Percentiles rank a stretch among this genome's conserved stretches.
Evolutionary conservation across 192 early-diverging fungal genomes (phyloP).

Genomic region (Coemansia reversa): DNA sequence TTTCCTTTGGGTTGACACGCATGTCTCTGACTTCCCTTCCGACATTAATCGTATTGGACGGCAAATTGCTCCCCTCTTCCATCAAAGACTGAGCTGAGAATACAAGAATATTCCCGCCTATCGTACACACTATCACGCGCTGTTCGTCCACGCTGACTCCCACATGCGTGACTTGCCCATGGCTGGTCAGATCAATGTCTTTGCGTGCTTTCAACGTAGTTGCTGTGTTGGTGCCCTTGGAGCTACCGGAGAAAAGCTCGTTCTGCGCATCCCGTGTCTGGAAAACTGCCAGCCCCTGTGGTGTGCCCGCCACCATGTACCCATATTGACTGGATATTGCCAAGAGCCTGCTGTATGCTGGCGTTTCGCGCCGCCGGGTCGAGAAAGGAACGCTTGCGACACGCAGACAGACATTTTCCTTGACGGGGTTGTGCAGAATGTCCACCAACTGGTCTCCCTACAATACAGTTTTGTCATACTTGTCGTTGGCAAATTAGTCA

Average conservation of each 20-base stretch:
- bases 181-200: constrained; percentile 26
- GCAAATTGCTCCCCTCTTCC: constrained; percentile 29
- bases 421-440: constrained; percentile 41
- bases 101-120: constrained; percentile 15
- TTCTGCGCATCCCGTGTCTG: constrained; percentile 40
- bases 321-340: constrained; percentile 65
- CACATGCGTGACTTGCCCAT: constrained; percentile 48
- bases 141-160: constrained; percentile 28
- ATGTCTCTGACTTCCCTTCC: constrained; percentile 60
- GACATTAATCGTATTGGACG: constrained; percentile 41
- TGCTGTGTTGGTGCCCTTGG: constrained; percentile 41
- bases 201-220: constrained; percentile 25
- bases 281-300: constrained; percentile 42
- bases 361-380: constrained; percentile 37
- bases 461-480: constrained; percentile 1
- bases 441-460: constrained; percentile 47
- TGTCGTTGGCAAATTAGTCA: neutral
- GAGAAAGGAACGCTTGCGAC: constrained; percentile 38
- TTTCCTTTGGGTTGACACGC: constrained; percentile 60
- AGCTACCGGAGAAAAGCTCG: constrained; percentile 24
- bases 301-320: constrained; percentile 66
- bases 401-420: constrained; percentile 42
- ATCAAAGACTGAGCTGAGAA: constrained; percentile 25
- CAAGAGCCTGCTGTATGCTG: constrained; percentile 56
- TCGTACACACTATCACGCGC: constrained; percentile 28